These are phyloP conservation scores for Colletotrichum viniferum DNA, from an alignment of 2,329 filamentous ascomycete genomes.

Conservation along the genomic window DNA sequence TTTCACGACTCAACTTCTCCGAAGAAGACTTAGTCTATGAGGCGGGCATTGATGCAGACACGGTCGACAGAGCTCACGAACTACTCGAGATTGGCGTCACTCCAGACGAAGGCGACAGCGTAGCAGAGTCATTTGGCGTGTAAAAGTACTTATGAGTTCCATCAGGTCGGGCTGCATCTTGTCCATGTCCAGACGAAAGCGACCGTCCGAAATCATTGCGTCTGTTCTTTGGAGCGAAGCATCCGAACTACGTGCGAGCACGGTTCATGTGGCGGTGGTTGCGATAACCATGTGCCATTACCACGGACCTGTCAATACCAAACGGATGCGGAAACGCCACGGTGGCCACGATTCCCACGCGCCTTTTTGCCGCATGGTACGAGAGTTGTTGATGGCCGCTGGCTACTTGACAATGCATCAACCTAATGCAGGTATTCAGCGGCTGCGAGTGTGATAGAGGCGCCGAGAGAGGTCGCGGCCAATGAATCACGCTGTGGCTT, in stretches of 20 bases:
- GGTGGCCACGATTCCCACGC: not conserved
- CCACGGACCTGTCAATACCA: not conserved
- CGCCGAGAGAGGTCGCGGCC: not conserved
- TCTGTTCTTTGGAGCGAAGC: not conserved
- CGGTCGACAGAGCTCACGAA: slow-evolving; percentile 80
- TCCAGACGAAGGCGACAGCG: slow-evolving; percentile 65
- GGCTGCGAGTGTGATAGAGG: not conserved
- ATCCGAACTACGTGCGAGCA: not conserved
- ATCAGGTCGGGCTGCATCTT: not conserved
- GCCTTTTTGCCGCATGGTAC: not conserved
- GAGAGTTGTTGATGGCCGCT: not conserved
- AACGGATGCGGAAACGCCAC: slow-evolving; percentile 6
- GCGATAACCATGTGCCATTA: not conserved
- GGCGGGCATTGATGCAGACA: slow-evolving; percentile 75
- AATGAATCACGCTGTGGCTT: not conserved
- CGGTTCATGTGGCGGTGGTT: not conserved
- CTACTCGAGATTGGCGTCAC: slow-evolving; percentile 82
- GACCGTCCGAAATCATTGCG: not conserved
- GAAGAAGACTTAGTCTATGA: slow-evolving; percentile 81
- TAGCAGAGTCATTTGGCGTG: slow-evolving; percentile 45
- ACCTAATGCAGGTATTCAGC: not conserved
- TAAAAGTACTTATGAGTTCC: slow-evolving; percentile 21
- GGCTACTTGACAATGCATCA: not conserved
- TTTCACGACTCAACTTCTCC: slow-evolving; percentile 85
- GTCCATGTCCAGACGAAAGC: not conserved